Base-by-base conservation (phyloP, 352 stramenopile species). In the Peronospora farinosa region DNA sequence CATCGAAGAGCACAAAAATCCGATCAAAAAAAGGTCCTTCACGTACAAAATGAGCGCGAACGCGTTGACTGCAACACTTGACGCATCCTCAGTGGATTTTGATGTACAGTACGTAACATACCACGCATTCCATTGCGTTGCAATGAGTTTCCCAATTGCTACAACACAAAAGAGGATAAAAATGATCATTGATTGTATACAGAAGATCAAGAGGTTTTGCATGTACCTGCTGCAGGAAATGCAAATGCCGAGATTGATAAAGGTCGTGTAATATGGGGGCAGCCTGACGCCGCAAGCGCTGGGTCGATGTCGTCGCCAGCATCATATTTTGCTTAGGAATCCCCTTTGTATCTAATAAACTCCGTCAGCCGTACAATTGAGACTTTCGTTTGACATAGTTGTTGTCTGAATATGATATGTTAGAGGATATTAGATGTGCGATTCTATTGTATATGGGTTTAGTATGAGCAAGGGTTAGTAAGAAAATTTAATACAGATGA, bases 221-320 rank as follows among this genome's bases (percentile, higher is more conserved):
- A 41, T n/a, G n/a, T 40, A 92, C 81, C 74, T 89, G 77, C 40
- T 87, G 74, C 57, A 92, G 46, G 27, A 82, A 59, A 25, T 92
- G 78, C 49, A 90, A 62, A 47, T 76, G 75, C n/a, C 75, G 77
- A 31, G 69, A 49, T 15, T 64, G 67, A 41, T 44, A 69, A 45
- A 78, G 70, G 38, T 87, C 77, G 50, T 69, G 71, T 57, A 88
- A 50, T 47, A 72, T 60, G 23, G 63, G 61, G 33, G 70, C 45
- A 39, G 69, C 66, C 51, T 90, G 74, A 35, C 69, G 74, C 44
- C 74, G 76, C 51, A 92, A 60, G 28, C 75, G 75, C 49, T 82
- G 72, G 54, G 78, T 84, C 50, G 81, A 88, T 51, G 51, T 60
- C 52, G 57, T 49, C 31, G 61, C 47, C 43, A 70, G 39, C 61